These are phyloP conservation scores for Diaporthe aspalathi DNA, from an alignment of 2,329 filamentous ascomycete species.

Conservation along the genomic window DNA sequence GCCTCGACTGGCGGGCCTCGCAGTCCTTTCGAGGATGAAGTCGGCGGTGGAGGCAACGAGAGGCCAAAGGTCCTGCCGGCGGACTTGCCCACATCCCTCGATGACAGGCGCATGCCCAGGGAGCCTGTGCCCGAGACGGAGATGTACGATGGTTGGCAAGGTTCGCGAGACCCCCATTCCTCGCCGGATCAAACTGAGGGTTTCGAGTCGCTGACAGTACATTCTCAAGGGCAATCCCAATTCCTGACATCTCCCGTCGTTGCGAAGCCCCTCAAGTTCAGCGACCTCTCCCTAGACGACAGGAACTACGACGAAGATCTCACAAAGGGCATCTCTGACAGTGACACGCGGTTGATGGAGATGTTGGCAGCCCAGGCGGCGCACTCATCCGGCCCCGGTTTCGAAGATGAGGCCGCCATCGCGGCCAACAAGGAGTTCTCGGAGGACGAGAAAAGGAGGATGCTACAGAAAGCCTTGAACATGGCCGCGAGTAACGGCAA, in stretches of 20 bases:
- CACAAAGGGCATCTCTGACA: slow-evolving; percentile 73
- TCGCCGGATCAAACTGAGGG: background rate
- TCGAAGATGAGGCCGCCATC: slow-evolving; percentile 84
- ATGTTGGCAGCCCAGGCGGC: slow-evolving; percentile 97
- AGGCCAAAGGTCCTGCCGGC: slow-evolving; percentile 72
- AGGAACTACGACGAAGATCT: slow-evolving; percentile 76
- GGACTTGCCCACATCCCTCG: slow-evolving; percentile 90
- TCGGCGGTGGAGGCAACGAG: slow-evolving; percentile 53
- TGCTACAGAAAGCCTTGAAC: slow-evolving; percentile 87
- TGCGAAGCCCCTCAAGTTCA: slow-evolving; percentile 85
- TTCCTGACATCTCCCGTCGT: slow-evolving; percentile 89
- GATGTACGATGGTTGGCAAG: slow-evolving; percentile 99
- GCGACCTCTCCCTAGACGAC: slow-evolving; percentile 84
- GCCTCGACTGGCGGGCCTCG: slow-evolving; percentile 59
- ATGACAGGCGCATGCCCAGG: slow-evolving; percentile 80
- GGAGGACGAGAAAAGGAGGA: slow-evolving; percentile 79
- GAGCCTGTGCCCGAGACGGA: slow-evolving; percentile 85
- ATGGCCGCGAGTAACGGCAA: slow-evolving; percentile 98
- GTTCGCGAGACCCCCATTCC: slow-evolving; percentile 53
- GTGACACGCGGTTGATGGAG: slow-evolving; percentile 89
- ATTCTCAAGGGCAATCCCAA: slow-evolving; percentile 84
- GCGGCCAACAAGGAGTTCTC: slow-evolving; percentile 79
- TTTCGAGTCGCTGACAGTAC: slow-evolving; percentile 14
- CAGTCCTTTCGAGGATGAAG: slow-evolving; percentile 45
- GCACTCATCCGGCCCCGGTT: slow-evolving; percentile 77